Percentiles rank a stretch among this genome's conserved stretches.
phyloP scores from a whole-genome alignment of 805 yeast species.

The Clavispora phyllophila region DNA sequence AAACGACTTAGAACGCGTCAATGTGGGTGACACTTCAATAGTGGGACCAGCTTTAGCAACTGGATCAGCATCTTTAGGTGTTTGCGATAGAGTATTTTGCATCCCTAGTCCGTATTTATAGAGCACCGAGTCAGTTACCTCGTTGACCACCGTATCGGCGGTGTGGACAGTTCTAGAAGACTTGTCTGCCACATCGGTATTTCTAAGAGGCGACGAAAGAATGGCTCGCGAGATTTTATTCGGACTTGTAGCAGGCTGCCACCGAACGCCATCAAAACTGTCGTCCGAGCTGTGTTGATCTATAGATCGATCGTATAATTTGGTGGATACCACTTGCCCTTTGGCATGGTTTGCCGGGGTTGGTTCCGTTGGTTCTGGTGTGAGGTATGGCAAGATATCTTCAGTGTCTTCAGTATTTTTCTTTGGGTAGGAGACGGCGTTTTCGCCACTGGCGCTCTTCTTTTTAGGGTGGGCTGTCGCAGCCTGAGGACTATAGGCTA shows the following conservation, averaged over 20 bases:
- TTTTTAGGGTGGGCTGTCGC: background rate
- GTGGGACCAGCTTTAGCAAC: conserved; percentile 9
- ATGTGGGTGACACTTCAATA: conserved; percentile 25
- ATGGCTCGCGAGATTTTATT: conserved; percentile 9
- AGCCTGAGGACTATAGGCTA: conserved; percentile 15
- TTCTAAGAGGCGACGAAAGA: conserved; percentile 42
- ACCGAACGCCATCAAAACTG: conserved; percentile 38
- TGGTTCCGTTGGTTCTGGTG: background rate
- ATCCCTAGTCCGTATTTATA: conserved; percentile 39
- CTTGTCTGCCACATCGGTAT: conserved; percentile 8
- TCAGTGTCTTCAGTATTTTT: background rate
- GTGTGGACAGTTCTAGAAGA: background rate
- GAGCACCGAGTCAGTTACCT: conserved; percentile 33
- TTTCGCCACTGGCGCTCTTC: background rate
- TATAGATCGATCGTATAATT: conserved; percentile 6
- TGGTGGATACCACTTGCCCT: conserved; percentile 3
- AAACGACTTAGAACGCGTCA: conserved; percentile 35
- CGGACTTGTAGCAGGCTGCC: conserved; percentile 15
- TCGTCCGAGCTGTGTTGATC: conserved; percentile 38
- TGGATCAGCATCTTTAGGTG: conserved; percentile 24
- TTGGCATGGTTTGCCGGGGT: background rate
- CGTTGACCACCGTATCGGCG: conserved; percentile 20
- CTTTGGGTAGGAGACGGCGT: background rate
- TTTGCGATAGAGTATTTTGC: conserved; percentile 23
- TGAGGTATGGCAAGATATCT: background rate